These are phyloP conservation scores for Pilaira anomala DNA, from an alignment of 192 early-diverging fungal species.

Conservation along the genomic window DNA sequence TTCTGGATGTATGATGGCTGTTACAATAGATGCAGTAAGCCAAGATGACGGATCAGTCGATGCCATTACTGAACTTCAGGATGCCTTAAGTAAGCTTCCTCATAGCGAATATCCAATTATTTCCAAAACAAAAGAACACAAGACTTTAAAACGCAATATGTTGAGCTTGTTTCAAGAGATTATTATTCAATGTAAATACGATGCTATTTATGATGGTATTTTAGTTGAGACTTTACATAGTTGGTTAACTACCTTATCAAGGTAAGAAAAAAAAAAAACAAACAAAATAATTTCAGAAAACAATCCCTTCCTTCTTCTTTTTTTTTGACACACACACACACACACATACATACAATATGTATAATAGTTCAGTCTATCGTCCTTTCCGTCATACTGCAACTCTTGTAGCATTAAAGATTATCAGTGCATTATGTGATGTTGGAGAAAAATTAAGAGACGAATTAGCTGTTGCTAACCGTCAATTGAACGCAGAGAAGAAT, in stretches of 20 bases:
- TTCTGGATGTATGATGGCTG: slow-evolving; percentile 50
- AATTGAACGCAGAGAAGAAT: slow-evolving; percentile 56
- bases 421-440: slow-evolving; percentile 65
- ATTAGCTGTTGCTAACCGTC: slow-evolving; percentile 62
- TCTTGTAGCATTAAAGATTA: slow-evolving; percentile 60
- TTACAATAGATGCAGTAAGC: slow-evolving; percentile 42
- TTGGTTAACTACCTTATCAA: slow-evolving; percentile 68
- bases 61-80: slow-evolving; percentile 57
- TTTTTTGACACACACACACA: slow-evolving; percentile 14
- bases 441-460: slow-evolving; percentile 57
- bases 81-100: slow-evolving; percentile 32
- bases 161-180: slow-evolving; percentile 64
- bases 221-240: slow-evolving; percentile 59
- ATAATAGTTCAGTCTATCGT: slow-evolving; percentile 69
- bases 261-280: slow-evolving; percentile 33
- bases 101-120: slow-evolving; percentile 76
- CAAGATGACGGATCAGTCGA: slow-evolving; percentile 57
- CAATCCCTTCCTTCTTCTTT: background rate
- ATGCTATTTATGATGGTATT: slow-evolving; percentile 56
- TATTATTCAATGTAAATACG: slow-evolving; percentile 56
- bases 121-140: slow-evolving; percentile 61
- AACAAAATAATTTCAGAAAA: background rate
- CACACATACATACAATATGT: slow-evolving; percentile 30
- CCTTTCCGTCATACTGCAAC: slow-evolving; percentile 92
- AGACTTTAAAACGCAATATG: slow-evolving; percentile 64